Conservation (phyloP, 2,329 filamentous ascomycete species). For the Colletotrichum aenigma region DNA sequence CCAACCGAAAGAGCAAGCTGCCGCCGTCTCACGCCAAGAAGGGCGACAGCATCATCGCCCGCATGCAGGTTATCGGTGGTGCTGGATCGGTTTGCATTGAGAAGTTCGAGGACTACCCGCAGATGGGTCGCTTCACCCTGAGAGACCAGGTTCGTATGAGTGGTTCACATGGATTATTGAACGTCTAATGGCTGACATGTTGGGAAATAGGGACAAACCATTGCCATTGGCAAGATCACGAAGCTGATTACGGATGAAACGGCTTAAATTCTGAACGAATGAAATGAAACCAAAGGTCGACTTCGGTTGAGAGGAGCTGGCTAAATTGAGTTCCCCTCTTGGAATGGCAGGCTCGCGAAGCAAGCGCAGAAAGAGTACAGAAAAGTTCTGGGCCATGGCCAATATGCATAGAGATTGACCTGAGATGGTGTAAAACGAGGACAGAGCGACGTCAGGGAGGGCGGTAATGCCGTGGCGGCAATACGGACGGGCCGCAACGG, state of each 20-base stretch:
- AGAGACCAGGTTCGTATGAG: conserved; percentile 74
- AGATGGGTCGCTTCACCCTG: conserved; percentile 89
- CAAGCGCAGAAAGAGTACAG: neutral
- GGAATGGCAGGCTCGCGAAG: neutral
- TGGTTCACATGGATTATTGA: neutral
- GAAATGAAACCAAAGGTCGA: neutral
- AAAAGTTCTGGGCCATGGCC: neutral
- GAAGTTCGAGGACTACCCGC: conserved; percentile 93
- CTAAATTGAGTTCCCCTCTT: neutral
- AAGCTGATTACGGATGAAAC: conserved; percentile 67
- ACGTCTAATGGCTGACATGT: conserved; percentile 20
- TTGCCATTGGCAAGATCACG: conserved; percentile 98
- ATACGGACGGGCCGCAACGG: neutral
- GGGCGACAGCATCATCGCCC: conserved; percentile 85
- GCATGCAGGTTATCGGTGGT: conserved; percentile 84
- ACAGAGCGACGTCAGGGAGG: conserved; percentile 4
- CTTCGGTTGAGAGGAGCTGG: neutral
- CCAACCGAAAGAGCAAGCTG: conserved; percentile 89
- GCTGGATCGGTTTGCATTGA: conserved; percentile 91
- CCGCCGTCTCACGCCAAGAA: conserved; percentile 89
- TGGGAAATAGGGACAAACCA: conserved; percentile 83
- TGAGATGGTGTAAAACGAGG: neutral
- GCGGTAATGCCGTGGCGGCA: neutral
- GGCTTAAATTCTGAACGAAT: conserved; percentile 25
- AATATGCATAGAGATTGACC: conserved; percentile 4